Base-by-base conservation (phyloP, 257 asterid genomes). In the Linaria vulgaris region DNA sequence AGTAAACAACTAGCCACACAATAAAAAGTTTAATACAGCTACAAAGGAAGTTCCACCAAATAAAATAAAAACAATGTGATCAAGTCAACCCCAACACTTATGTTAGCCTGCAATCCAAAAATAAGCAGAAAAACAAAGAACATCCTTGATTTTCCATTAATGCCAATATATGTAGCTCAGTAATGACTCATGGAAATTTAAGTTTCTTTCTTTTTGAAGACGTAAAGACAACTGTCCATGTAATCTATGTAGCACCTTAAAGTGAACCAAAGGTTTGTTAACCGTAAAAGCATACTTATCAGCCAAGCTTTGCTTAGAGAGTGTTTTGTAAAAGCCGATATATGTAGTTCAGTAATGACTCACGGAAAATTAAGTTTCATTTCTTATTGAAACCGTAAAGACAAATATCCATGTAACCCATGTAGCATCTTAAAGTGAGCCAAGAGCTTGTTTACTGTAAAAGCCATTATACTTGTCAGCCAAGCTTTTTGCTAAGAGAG, bases 1-100 rank as follows among this genome's bases (percentile, higher is more conserved):
- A 16, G 39, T 19, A 66, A 63, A 45, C 30, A 61, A 39, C 60
- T 22, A 63, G 57, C 55, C 57, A 59, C 60, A 48, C 17, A 31
- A 55, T 37, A 8, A 24, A 27, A 51, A 27, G 46, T 15, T 31
- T 44, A 56, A 56, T 48, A 67, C 58, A 39, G 50, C 60, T 46
- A 24, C 27, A 55, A 39, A 44, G 54, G 63, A 69, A 46, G 69
- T 46, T 25, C 59, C 58, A 13, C 17, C 63, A 16, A 34, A 20
- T 52, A 49, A 52, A 9, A 69, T 49, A 6, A 34, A 50, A 56
- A 27, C 34, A 27, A 66, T 55, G 16, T 66, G 39, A 48, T 44
- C 60, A 16, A 47, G 53, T 57, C 64, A 56, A 53, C 41, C 46
- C 39, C 66, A 48, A 24, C 11, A 34, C 45, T 39, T 14, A 45